Evolutionary conservation across 495 filamentous ascomycete species (phyloP), one percentile per base, ranked within the genome.

Genomic region (Extremus antarcticus): DNA sequence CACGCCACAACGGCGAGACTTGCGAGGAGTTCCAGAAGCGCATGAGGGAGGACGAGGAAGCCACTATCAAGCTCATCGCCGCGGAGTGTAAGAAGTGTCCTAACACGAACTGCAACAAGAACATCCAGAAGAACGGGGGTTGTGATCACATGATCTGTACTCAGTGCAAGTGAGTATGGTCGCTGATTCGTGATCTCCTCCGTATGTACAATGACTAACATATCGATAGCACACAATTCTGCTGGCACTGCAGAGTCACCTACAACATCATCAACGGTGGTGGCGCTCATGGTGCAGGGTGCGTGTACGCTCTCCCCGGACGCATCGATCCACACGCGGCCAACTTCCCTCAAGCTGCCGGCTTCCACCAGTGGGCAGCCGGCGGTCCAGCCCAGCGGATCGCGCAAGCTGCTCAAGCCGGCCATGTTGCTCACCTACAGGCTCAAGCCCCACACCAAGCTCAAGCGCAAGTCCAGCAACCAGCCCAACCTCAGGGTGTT

Each of bases 1-100:
- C 56, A 3, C 73, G 61, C 62, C 72, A 73, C 54, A 58, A 67
- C 19, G 71, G 67, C 22, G 62, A 63, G 50, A 68, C 62, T 3
- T 75, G 72, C 59, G 58, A 47, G 21, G 62, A 69, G 47, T 69
- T 65, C 41, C 57, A 66, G 11, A 55, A 62, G 16, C 49, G 67
- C 7, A 49, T 46, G 19, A 65, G 55, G 45, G 63, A 60, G 15
- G 64, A 64, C 40, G 65, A 67, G 25, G 54, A 61, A 17, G 55
- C 56, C 0, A 57, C 51, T 48, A 20, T 54, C 21, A 39, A 50
- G 35, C 40, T 23, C 2, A 59, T 70, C 17, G 46, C n/a, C 13
- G 50, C 60, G 53, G 10, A 56, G 13, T 57, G 54, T n/a, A 68
- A 66, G 51, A 57, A 59, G 47, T 70, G 67, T 47, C 67, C 67